A percentile compares a stretch with the other conserved stretches of the same genome.
These are phyloP conservation scores for Atalantia buxifolia DNA, from an alignment of 345 rosid species.

Conservation along the genomic window DNA sequence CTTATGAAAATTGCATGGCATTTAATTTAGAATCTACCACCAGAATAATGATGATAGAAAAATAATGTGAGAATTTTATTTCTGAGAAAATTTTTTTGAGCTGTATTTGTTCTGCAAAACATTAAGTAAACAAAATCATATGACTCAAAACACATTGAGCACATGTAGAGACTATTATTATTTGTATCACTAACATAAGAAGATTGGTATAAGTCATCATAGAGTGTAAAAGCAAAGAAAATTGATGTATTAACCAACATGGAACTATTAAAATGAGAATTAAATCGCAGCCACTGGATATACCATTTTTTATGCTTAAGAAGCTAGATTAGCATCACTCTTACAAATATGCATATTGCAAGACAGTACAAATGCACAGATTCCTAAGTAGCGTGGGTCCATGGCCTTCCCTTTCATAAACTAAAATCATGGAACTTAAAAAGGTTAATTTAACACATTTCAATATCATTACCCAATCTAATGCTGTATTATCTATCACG, in stretches of 20 bases:
- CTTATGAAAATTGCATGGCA: neutral
- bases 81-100: neutral
- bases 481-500: slow-evolving; percentile 7
- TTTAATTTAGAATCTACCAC: neutral
- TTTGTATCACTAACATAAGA: neutral
- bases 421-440: neutral
- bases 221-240: neutral
- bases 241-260: neutral
- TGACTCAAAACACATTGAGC: neutral
- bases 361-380: neutral
- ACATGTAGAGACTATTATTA: neutral
- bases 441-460: neutral
- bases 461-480: neutral
- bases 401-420: slow-evolving; percentile 1
- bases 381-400: neutral
- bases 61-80: neutral
- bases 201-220: neutral
- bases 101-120: neutral
- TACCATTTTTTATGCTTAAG: neutral
- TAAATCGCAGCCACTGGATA: neutral
- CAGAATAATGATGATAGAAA: neutral
- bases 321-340: neutral
- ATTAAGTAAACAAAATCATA: slow-evolving; percentile 1
- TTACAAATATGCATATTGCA: neutral
- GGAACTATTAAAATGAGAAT: neutral